Evolutionary conservation across 1,284 basidiomycete species (phyloP), one percentile per base, ranked within the genome.

Genomic region (Anthracocystis walkeri): DNA sequence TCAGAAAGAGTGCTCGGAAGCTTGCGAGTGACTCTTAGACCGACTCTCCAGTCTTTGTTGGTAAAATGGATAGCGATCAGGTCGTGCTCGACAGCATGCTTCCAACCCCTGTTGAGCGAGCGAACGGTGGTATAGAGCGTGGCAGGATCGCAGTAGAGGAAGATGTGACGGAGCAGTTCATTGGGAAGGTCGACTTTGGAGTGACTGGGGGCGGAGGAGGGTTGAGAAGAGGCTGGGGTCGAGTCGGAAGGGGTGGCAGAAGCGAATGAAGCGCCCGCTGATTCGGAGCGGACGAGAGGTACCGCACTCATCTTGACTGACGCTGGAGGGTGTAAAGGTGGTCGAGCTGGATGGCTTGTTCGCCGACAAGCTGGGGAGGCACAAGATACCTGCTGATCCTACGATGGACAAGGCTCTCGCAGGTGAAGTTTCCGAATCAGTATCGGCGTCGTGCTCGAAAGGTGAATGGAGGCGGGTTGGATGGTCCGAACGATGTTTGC

Each of bases 111-210:
- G 48, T 71, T 76, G 48, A 82, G 71, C 12, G 67, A 48, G n/a
- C 81, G 75, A 4, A 82, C 57, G 10, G 66, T 61, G 44, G 75
- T 78, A 68, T 77, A 81, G 51, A 82, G 79, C 20, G 80, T 80
- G 27, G 78, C 77, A 16, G 81, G 81, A 40, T 82, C 81, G 55
- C 78, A 75, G 27, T 79, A 76, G 20, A 79, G 68, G 65, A 82
- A 82, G 52, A 82, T 81, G 60, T 66, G 62, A 33, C 74, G 65
- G n/a, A 81, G 71, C 8, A 82, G 35, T 58, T 82, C 81, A 67
- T 66, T 66, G 29, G 81, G 81, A 4, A 82, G 78, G 7, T 69
- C 42, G 4, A 35, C 20, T 8, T 60, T 62, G 52, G 48, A 33
- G 48, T 63, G 56, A 11, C 58, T 59, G 41, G 72, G 21, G 25